Evolutionary conservation across 306 rosid species (phyloP).

Genomic region (Acacia melanoxylon): DNA sequence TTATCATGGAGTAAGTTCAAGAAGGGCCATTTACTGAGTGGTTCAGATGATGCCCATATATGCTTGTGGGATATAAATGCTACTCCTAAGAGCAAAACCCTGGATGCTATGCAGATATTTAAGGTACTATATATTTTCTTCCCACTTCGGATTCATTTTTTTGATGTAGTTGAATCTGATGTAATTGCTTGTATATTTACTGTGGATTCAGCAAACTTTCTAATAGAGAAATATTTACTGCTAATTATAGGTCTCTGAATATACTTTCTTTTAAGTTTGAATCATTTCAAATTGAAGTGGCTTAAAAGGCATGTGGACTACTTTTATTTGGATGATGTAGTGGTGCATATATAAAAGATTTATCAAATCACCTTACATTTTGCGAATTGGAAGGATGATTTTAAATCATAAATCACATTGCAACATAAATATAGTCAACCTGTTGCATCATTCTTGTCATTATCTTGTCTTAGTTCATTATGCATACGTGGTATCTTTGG

Average conservation of each 20-base stretch:
- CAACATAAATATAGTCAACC: too few species aligned
- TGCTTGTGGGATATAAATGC: slow-evolving; percentile 96
- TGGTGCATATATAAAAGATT: neutral
- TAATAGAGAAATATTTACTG: neutral
- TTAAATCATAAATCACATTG: too few species aligned
- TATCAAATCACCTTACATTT: neutral
- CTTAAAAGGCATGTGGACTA: neutral
- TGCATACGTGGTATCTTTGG: too few species aligned
- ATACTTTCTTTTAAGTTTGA: slow-evolving; percentile 7
- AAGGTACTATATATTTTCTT: slow-evolving; percentile 59
- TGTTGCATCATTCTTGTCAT: too few species aligned
- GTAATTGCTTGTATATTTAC: neutral
- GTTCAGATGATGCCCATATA: slow-evolving; percentile 99
- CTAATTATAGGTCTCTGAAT: neutral
- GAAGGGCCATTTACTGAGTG: slow-evolving; percentile 89
- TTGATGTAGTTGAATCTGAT: neutral
- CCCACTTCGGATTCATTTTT: neutral
- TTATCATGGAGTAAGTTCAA: slow-evolving; percentile 96
- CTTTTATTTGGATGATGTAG: neutral
- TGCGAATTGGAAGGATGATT: neutral
- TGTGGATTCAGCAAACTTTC: neutral
- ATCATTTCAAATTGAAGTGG: neutral
- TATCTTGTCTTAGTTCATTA: too few species aligned
- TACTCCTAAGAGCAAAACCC: slow-evolving; percentile 68
- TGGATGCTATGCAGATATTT: slow-evolving; percentile 83